These are phyloP conservation scores for Aspergillus ellipticus DNA, from an alignment of 495 filamentous ascomycete genomes.

Conservation along the genomic window DNA sequence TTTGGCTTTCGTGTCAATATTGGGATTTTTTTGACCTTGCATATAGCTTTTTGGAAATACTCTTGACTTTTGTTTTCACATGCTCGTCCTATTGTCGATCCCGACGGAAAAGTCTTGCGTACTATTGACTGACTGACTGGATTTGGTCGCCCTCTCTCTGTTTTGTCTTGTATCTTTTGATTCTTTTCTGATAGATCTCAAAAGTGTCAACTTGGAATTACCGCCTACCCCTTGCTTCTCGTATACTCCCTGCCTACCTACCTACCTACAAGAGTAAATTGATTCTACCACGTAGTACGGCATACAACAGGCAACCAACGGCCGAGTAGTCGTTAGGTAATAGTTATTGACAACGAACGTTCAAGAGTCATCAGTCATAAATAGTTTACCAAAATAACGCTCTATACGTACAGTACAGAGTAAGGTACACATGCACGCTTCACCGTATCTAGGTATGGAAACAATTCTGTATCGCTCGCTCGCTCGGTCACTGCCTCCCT, in stretches of 20 bases:
- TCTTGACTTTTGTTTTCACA: background rate
- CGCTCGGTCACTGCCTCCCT: too few species aligned
- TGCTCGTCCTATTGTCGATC: too few species aligned
- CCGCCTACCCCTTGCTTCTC: background rate
- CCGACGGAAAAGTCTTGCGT: too few species aligned
- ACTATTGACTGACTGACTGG: background rate
- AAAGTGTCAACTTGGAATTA: background rate
- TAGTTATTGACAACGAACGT: background rate
- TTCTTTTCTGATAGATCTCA: background rate
- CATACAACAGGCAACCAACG: too few species aligned
- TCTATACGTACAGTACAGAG: background rate
- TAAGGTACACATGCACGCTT: background rate
- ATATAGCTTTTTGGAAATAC: constrained; percentile 6
- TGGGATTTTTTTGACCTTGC: constrained; percentile 2
- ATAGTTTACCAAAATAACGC: background rate
- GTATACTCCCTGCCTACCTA: background rate
- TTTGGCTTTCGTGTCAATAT: background rate
- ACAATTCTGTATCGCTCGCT: background rate
- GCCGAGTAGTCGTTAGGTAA: too few species aligned
- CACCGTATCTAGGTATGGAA: background rate
- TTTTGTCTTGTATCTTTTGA: background rate
- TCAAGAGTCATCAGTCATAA: background rate
- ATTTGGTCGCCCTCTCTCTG: too few species aligned
- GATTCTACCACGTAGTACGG: background rate
- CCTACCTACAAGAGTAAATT: background rate